Evolutionary conservation across 495 filamentous ascomycete genomes (phyloP).

Genomic region (Glarea lozoyensis): DNA sequence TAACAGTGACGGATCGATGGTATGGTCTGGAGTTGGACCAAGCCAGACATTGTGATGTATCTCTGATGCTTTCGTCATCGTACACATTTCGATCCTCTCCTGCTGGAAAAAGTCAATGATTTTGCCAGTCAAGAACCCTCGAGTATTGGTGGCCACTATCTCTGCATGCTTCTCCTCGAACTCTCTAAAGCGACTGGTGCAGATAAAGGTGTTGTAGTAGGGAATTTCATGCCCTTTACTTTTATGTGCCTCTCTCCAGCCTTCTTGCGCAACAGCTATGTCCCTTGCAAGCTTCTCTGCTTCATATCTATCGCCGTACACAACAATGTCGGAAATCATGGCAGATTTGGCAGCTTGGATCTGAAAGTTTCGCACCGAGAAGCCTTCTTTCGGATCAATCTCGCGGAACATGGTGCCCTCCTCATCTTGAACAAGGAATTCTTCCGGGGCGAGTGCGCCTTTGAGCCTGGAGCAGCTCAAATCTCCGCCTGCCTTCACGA

Average conservation of each 20-base stretch:
- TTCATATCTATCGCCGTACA: constrained; percentile 69
- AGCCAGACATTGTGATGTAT: constrained; percentile 85
- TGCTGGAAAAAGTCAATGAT: constrained; percentile 88
- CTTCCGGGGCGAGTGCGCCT: constrained; percentile 71
- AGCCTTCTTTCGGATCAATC: constrained; percentile 76
- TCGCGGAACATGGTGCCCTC: constrained; percentile 18
- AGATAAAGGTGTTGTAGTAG: constrained; percentile 77
- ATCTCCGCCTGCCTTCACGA: constrained; percentile 86
- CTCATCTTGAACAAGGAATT: constrained; percentile 49
- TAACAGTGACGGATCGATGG: constrained; percentile 16
- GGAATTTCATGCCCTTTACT: constrained; percentile 44
- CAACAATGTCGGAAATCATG: constrained; percentile 79
- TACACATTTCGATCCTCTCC: constrained; percentile 86
- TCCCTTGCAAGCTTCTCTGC: constrained; percentile 58
- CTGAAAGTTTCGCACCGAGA: constrained; percentile 86
- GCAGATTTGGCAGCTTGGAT: constrained; percentile 90
- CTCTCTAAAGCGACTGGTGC: constrained; percentile 54
- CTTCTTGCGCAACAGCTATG: constrained; percentile 64
- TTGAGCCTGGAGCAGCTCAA: constrained; percentile 68
- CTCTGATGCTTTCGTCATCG: constrained; percentile 83
- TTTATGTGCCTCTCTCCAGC: constrained; percentile 59
- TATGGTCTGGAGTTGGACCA: constrained; percentile 73
- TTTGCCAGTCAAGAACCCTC: constrained; percentile 62
- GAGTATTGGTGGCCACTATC: constrained; percentile 66
- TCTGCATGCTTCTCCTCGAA: constrained; percentile 64